Base-by-base conservation (phyloP, 192 early-diverging fungal genomes). In the Obelidium mucronatum region DNA sequence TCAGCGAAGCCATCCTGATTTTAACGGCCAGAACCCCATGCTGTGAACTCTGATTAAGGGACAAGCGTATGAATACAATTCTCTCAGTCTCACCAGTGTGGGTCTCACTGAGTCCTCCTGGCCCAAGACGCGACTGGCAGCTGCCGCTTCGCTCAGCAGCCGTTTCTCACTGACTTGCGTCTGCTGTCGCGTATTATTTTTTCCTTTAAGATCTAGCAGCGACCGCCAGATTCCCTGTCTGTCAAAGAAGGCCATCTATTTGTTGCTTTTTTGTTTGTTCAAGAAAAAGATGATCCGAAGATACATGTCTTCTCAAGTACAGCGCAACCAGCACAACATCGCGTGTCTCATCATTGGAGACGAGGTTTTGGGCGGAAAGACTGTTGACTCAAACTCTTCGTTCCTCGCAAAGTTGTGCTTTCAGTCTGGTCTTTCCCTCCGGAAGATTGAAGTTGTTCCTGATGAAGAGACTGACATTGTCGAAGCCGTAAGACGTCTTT, bases 321-420 rank as follows among this genome's bases (percentile, higher is more conserved):
- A n/a, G n/a, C n/a, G n/a, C n/a, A n/a, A n/a, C n/a, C n/a, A n/a
- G n/a, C n/a, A n/a, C n/a, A n/a, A n/a, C 62, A 40, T 74, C 40
- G 73, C 73, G 22, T 66, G 62, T 55, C 48, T 66, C 63, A 84
- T 90, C 22, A 93, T 93, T 44, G 92, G 93, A 39, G 91, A 93
- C 81, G 92, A 93, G 65, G 88, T 94, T 37, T 84, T 94, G 24
- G 88, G 83, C 72, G 93, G 93, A 34, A 92, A 91, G 63, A 90
- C 87, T 2, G 82, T 74, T 13, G 93, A 94, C 80, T 76, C 83
- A 28, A 94, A 94, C 80, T 31, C 40, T 24, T 26, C n/a, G 13
- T 77, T 66, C 39, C 40, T 77, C 74, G 93, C 92, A 6, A 79
- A 82, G 54, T 81, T 80, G 55, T 85, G 87, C 65, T 94, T 92